These are phyloP conservation scores for Phallus indusiatus DNA, from an alignment of 768 basidiomycete genomes.

Conservation along the genomic window DNA sequence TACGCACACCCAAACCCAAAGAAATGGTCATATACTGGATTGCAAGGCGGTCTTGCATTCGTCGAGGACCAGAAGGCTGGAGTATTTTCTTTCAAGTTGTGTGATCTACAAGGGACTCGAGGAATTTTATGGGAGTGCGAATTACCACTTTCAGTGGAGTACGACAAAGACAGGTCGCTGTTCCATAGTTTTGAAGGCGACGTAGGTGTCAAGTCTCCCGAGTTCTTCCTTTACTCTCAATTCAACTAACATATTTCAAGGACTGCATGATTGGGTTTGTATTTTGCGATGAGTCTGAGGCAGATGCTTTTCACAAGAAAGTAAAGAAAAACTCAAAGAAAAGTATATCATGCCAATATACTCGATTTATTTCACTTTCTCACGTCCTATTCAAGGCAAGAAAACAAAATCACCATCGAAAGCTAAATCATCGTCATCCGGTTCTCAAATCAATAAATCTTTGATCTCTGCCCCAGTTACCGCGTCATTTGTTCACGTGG, in stretches of 20 bases:
- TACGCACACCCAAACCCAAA: conserved; percentile 71
- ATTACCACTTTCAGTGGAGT: conserved; percentile 57
- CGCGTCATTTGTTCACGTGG: conserved; percentile 80
- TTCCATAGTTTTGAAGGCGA: conserved; percentile 92
- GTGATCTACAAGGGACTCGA: conserved; percentile 76
- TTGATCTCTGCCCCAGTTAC: conserved; percentile 77
- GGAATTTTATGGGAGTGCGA: conserved; percentile 94
- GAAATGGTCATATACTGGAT: conserved; percentile 80
- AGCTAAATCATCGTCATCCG: conserved; percentile 42
- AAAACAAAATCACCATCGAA: conserved; percentile 35
- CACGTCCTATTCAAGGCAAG: conserved; percentile 26
- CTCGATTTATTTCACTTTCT: not conserved
- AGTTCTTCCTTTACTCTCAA: not conserved
- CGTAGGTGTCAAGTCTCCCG: conserved; percentile 43
- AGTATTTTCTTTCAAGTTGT: conserved; percentile 59
- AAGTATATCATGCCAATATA: conserved; percentile 23
- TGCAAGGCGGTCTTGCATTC: conserved; percentile 80
- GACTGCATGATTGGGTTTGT: conserved; percentile 87
- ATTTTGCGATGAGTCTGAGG: conserved; percentile 81
- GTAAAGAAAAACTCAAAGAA: conserved; percentile 57
- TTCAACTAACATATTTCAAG: conserved; percentile 31
- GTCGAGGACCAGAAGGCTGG: conserved; percentile 49
- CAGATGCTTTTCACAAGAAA: conserved; percentile 78
- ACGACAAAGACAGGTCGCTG: conserved; percentile 75
- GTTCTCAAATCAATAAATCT: conserved; percentile 84